phyloP scores from a whole-genome alignment of 768 basidiomycete species.

The Boletus speciosus region DNA sequence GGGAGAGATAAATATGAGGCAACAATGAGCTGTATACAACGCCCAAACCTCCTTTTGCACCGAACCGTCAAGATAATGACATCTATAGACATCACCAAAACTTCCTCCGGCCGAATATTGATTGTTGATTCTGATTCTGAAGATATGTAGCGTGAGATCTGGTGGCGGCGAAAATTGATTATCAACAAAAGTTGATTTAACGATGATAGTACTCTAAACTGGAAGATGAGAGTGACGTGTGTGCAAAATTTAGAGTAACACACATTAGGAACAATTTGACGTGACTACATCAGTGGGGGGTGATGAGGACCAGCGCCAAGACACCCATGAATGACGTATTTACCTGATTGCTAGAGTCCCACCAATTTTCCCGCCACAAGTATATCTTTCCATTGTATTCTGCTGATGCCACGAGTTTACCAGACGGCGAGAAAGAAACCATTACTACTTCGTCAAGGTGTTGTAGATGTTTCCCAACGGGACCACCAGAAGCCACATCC shows the following conservation, averaged over 20 bases:
- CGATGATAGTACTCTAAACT: background rate
- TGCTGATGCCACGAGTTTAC: slow-evolving; percentile 1
- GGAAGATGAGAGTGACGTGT: background rate
- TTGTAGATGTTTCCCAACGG: background rate
- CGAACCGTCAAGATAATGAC: too few relatives aligned
- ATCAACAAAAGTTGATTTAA: background rate
- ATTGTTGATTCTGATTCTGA: too few relatives aligned
- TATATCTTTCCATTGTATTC: background rate
- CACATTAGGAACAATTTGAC: background rate
- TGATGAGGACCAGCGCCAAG: background rate
- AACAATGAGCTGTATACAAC: background rate
- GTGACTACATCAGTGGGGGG: too few relatives aligned
- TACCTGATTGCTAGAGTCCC: background rate
- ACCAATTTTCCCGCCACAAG: background rate
- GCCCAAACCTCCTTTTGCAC: background rate
- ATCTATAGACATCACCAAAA: too few relatives aligned
- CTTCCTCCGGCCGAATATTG: too few relatives aligned
- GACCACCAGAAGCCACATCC: background rate
- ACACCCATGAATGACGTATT: background rate
- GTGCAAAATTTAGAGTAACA: background rate
- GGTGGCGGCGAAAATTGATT: background rate
- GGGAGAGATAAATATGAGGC: background rate
- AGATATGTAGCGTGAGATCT: slow-evolving; percentile 2
- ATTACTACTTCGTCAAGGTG: fast-evolving
- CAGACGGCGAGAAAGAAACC: background rate